phyloP scores from a whole-genome alignment of 1,139 yeast genomes.

The Suhomyces atakaporum region DNA sequence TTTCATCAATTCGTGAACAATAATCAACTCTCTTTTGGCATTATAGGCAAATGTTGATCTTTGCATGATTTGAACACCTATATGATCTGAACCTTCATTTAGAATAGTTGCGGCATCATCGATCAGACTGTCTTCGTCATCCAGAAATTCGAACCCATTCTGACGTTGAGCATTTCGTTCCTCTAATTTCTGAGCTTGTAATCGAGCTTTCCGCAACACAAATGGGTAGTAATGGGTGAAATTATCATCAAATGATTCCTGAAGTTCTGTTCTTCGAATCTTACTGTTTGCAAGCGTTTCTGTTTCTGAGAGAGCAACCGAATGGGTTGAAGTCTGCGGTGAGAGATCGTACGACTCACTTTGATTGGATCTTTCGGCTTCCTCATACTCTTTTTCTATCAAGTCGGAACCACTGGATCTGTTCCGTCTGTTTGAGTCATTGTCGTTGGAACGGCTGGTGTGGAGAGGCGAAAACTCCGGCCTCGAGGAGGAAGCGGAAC shows the following conservation, averaged over 20 bases:
- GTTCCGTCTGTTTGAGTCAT: no score
- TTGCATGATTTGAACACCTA: slow-evolving; percentile 15
- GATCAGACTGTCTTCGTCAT: neutral
- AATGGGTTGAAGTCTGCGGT: slow-evolving; percentile 8
- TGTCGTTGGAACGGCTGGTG: neutral
- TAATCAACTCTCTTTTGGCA: slow-evolving; percentile 31
- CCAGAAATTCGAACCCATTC: neutral
- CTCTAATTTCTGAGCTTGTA: slow-evolving; percentile 11
- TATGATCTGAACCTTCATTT: slow-evolving; percentile 16
- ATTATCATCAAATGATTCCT: slow-evolving; percentile 38
- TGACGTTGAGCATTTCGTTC: neutral
- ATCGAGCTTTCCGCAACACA: slow-evolving; percentile 31
- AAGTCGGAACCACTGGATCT: no score
- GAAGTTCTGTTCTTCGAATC: slow-evolving; percentile 33
- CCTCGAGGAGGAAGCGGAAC: neutral
- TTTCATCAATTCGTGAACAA: slow-evolving; percentile 39
- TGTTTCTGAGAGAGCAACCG: slow-evolving; percentile 19
- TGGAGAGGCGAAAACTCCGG: neutral
- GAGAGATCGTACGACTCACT: slow-evolving; percentile 4
- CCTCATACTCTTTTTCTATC: no score
- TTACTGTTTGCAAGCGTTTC: slow-evolving; percentile 22
- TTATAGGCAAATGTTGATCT: slow-evolving; percentile 21
- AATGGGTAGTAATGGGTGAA: slow-evolving; percentile 43
- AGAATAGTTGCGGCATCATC: slow-evolving; percentile 29
- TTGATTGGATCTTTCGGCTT: no score